Percentiles rank a stretch among this genome's conserved stretches.
Evolutionary conservation across 2,329 filamentous ascomycete species (phyloP).

Genomic region (Claviceps sp.): DNA sequence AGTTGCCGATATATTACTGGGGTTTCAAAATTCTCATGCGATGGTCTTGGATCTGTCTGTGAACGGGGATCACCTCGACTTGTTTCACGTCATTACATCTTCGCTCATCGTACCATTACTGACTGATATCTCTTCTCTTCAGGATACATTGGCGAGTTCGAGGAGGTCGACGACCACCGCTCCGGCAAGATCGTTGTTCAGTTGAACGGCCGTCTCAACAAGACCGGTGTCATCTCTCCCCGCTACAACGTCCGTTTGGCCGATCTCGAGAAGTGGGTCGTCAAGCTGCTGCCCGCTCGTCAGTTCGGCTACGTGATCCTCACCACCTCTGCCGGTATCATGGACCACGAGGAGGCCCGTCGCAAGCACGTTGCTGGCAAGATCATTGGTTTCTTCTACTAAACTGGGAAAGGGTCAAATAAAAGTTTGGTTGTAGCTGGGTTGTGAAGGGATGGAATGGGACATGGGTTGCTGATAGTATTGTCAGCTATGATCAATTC

Average conservation of each 20-base stretch:
- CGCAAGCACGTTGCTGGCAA: slow-evolving; percentile 99
- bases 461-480: slow-evolving; percentile 18
- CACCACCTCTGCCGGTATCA: slow-evolving; percentile 97
- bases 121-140: slow-evolving; percentile 24
- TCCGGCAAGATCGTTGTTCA: slow-evolving; percentile 99
- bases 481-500: no score
- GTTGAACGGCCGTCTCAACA: slow-evolving; percentile 96
- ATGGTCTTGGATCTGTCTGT: slow-evolving; percentile 68
- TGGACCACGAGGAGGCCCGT: slow-evolving; percentile 99
- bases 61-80: background rate
- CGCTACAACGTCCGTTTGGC: slow-evolving; percentile 98
- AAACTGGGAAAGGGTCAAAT: slow-evolving; percentile 23
- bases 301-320: slow-evolving; percentile 99
- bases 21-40: slow-evolving; percentile 32
- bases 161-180: slow-evolving; percentile 98
- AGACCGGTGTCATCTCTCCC: slow-evolving; percentile 97
- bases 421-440: slow-evolving; percentile 23
- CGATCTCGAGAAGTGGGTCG: slow-evolving; percentile 99
- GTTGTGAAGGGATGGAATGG: slow-evolving; percentile 15
- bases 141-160: slow-evolving; percentile 99
- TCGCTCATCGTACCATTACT: slow-evolving; percentile 83
- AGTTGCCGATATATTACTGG: slow-evolving; percentile 84
- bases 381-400: slow-evolving; percentile 99
- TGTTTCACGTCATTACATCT: slow-evolving; percentile 48
- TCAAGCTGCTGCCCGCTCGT: slow-evolving; percentile 97